Percentiles rank a stretch among this genome's conserved stretches.
Conservation (phyloP, 139 green algal species). For the Chlamydomonas applanata region DNA sequence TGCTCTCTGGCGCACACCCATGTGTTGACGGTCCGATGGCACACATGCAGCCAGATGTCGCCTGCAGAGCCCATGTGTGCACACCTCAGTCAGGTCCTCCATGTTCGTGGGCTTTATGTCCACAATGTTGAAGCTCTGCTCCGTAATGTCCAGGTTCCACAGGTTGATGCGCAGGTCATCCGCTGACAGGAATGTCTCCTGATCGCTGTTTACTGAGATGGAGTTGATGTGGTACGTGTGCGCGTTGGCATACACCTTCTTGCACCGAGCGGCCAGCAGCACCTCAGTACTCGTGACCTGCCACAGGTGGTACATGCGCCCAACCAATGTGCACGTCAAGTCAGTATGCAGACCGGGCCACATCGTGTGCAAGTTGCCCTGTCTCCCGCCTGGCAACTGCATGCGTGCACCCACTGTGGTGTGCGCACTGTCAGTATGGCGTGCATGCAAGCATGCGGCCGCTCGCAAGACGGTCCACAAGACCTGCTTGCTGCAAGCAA, state of each 20-base stretch:
- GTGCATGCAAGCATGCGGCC: too few species aligned
- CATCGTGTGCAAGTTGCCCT: background rate
- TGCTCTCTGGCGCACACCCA: too few species aligned
- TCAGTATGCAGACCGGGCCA: too few species aligned
- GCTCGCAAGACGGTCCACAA: too few species aligned
- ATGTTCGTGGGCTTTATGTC: slow-evolving; percentile 99
- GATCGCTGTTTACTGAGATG: slow-evolving; percentile 83
- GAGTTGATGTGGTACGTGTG: slow-evolving; percentile 99
- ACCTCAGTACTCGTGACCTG: slow-evolving; percentile 51
- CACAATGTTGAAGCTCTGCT: slow-evolving; percentile 96
- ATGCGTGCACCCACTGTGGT: background rate
- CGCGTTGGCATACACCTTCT: slow-evolving; percentile 84
- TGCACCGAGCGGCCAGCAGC: slow-evolving; percentile 53
- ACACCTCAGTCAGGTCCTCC: slow-evolving; percentile 96
- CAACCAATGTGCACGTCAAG: too few species aligned
- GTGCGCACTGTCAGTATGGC: too few species aligned
- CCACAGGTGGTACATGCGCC: too few species aligned
- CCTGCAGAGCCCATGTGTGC: background rate
- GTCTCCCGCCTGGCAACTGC: background rate
- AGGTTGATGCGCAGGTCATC: slow-evolving; percentile 95
- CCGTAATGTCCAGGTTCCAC: slow-evolving; percentile 92
- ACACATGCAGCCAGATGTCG: too few species aligned
- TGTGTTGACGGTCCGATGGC: too few species aligned
- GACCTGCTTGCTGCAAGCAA: too few species aligned
- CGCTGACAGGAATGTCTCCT: slow-evolving; percentile 94